phyloP scores from a whole-genome alignment of 306 rosid species.

The barrel medic (Medicago truncatula) region MtrunA17r5.0-ANR NC_053045.1:9426001-9426500 shows the following conservation, averaged over 20 bases:
- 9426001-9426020: conserved; percentile 40
- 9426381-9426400: background rate
- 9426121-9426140: background rate
- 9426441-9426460: background rate
- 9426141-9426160: background rate
- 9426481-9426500: background rate
- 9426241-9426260: background rate
- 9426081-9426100: conserved; percentile 39
- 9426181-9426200: conserved; percentile 35
- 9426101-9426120: conserved; percentile 22
- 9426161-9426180: conserved; percentile 41
- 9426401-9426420: background rate
- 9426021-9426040: conserved; percentile 24
- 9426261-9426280: background rate
- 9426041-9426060: conserved; percentile 28
- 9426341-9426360: conserved; percentile 7
- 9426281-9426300: background rate
- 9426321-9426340: background rate
- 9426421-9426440: background rate
- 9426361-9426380: background rate
- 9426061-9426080: conserved; percentile 39
- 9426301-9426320: background rate
- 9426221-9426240: conserved; percentile 26
- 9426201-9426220: conserved; percentile 22
- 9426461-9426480: background rate